Conservation (phyloP, 768 basidiomycete species). For the Suillus subaureus region DNA sequence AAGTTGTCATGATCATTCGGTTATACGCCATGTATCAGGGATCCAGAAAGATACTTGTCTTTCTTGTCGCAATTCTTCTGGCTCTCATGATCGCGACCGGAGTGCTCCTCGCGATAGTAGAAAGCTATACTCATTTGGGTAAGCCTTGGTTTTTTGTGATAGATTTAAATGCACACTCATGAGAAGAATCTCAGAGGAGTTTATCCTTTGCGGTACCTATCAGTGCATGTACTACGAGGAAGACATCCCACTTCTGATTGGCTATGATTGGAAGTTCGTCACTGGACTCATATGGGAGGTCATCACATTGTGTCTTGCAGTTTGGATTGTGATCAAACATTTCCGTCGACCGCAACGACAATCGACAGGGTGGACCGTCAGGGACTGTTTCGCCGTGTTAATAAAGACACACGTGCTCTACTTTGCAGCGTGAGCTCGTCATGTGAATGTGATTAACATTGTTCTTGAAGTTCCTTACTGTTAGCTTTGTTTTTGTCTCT, state of each 20-base stretch:
- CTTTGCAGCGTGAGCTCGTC: no score
- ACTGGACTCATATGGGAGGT: no score
- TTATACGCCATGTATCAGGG: background rate
- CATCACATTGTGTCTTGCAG: no score
- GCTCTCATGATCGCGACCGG: background rate
- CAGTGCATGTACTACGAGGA: background rate
- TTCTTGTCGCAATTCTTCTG: background rate
- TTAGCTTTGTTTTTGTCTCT: background rate
- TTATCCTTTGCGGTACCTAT: background rate
- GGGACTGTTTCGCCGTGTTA: no score
- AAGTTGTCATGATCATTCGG: background rate
- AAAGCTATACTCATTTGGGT: background rate
- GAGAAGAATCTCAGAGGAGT: background rate
- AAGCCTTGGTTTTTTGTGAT: background rate
- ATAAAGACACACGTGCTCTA: no score
- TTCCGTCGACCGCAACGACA: no score
- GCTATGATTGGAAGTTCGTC: no score
- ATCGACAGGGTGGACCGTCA: no score
- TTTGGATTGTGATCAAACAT: no score
- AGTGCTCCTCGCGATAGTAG: background rate
- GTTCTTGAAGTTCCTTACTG: background rate
- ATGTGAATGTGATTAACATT: background rate
- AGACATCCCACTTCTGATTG: background rate
- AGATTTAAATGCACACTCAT: background rate
- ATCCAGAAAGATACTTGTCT: background rate